Conservation (phyloP, 2,329 filamentous ascomycete species). For the Trichoderma sp. region DNA sequence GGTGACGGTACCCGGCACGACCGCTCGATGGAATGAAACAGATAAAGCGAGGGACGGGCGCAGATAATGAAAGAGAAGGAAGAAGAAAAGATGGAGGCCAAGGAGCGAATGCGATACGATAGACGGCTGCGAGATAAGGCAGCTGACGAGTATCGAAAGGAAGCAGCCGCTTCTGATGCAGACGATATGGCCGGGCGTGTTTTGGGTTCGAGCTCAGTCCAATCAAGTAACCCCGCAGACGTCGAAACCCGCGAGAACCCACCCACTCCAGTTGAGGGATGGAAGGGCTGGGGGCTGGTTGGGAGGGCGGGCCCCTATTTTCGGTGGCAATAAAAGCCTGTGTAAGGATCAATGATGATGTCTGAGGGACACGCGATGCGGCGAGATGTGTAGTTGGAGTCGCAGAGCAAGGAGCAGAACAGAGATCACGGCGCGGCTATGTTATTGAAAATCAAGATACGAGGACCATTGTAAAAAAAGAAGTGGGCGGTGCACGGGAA, state of each 20-base stretch:
- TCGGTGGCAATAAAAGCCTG: background rate
- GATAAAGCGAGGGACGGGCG: conserved; percentile 8
- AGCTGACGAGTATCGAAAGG: conserved; percentile 14
- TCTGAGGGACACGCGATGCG: background rate
- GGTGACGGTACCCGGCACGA: conserved; percentile 31
- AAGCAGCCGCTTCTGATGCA: conserved; percentile 20
- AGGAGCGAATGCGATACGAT: conserved; percentile 16
- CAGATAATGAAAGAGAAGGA: conserved; percentile 22
- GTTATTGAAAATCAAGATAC: background rate
- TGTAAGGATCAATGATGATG: background rate
- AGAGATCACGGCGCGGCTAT: background rate
- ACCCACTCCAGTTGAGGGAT: conserved; percentile 1
- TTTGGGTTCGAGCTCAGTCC: conserved; percentile 20
- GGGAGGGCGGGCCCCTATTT: conserved; percentile 11
- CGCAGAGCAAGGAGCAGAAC: background rate
- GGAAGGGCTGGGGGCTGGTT: conserved; percentile 8
- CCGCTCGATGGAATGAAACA: background rate
- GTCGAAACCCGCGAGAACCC: conserved; percentile 6
- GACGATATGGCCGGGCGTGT: conserved; percentile 18
- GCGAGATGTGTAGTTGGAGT: background rate
- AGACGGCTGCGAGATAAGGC: conserved; percentile 14
- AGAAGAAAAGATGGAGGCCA: background rate
- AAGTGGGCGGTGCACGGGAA: background rate
- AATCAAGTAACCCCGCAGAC: conserved; percentile 24
- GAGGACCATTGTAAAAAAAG: background rate